phyloP scores from a whole-genome alignment of 2,329 filamentous ascomycete genomes.

The Hirsutella rhossiliensis region DNA sequence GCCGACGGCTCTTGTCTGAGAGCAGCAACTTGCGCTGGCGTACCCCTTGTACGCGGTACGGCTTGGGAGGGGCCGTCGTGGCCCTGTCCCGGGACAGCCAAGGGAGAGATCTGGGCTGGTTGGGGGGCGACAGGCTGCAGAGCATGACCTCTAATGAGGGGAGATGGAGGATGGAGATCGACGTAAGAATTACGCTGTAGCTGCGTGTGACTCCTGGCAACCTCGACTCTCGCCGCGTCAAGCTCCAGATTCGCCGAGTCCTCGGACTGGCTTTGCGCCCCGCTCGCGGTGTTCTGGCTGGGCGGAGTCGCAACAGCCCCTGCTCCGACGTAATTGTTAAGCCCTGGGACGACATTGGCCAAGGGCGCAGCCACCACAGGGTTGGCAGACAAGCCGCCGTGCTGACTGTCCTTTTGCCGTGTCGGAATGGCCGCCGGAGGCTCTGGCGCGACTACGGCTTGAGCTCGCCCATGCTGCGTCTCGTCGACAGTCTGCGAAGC shows the following conservation, averaged over 20 bases:
- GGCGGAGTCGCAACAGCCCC: conserved; percentile 5
- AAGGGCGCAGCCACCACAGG: conserved; percentile 3
- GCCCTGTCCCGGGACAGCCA: conserved; percentile 35
- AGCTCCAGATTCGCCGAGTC: conserved; percentile 22
- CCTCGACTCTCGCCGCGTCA: conserved; percentile 4
- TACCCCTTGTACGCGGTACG: conserved; percentile 8
- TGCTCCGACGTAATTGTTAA: conserved; percentile 14
- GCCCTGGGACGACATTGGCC: conserved; percentile 17
- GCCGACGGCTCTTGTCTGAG: conserved; percentile 37
- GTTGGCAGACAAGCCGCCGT: conserved; percentile 3
- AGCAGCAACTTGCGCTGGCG: conserved; percentile 42
- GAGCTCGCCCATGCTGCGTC: no score
- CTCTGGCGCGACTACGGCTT: neutral
- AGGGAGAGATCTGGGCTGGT: conserved; percentile 54
- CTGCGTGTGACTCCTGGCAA: conserved; percentile 6
- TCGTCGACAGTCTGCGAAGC: neutral
- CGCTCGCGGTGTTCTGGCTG: conserved; percentile 22
- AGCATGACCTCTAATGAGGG: conserved; percentile 61
- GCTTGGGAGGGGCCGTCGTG: neutral
- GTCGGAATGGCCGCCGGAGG: neutral
- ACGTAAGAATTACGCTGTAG: conserved; percentile 12
- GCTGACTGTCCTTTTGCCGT: conserved; percentile 4
- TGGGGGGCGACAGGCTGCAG: conserved; percentile 63
- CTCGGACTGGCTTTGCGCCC: conserved; percentile 28
- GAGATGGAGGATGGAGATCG: conserved; percentile 34